Evolutionary conservation across 2,329 filamentous ascomycete genomes (phyloP).

Genomic region (Fusarium sp.): DNA sequence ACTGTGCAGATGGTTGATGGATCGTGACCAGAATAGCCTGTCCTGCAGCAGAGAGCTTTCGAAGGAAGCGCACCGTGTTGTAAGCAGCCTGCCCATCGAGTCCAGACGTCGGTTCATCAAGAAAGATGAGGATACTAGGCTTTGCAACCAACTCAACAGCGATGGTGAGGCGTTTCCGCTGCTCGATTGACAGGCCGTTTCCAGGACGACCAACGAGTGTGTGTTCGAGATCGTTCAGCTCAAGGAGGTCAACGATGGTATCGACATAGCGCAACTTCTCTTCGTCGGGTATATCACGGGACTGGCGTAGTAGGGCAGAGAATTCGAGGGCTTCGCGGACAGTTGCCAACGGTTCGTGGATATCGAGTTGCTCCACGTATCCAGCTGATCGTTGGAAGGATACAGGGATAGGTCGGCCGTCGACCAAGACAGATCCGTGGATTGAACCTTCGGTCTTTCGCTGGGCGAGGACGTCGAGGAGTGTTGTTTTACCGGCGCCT

Average conservation of each 20-base stretch:
- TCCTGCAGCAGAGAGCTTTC: constrained; percentile 72
- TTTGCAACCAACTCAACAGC: constrained; percentile 70
- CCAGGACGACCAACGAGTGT: constrained; percentile 62
- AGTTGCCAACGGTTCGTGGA: constrained; percentile 77
- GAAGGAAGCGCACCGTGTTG: constrained; percentile 71
- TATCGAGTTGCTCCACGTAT: constrained; percentile 83
- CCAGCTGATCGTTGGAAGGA: constrained; percentile 83
- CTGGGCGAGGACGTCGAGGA: constrained; percentile 83
- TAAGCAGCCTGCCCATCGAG: constrained; percentile 75
- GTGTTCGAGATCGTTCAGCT: constrained; percentile 58
- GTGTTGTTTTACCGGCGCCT: constrained; percentile 85
- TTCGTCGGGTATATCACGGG: constrained; percentile 65
- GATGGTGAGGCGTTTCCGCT: constrained; percentile 65
- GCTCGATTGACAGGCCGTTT: constrained; percentile 60
- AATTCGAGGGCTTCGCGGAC: constrained; percentile 81
- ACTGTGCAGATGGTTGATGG: constrained; percentile 72
- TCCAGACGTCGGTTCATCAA: constrained; percentile 70
- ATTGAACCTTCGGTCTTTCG: constrained; percentile 82
- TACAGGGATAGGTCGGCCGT: constrained; percentile 74
- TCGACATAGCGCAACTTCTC: constrained; percentile 82
- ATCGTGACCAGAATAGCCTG: constrained; percentile 76
- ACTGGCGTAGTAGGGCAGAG: constrained; percentile 77
- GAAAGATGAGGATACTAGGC: constrained; percentile 66
- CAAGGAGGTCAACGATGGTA: constrained; percentile 74
- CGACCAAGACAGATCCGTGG: constrained; percentile 77